Conservation (phyloP, 1,284 basidiomycete species). For the Ganoderma lucidum region DNA sequence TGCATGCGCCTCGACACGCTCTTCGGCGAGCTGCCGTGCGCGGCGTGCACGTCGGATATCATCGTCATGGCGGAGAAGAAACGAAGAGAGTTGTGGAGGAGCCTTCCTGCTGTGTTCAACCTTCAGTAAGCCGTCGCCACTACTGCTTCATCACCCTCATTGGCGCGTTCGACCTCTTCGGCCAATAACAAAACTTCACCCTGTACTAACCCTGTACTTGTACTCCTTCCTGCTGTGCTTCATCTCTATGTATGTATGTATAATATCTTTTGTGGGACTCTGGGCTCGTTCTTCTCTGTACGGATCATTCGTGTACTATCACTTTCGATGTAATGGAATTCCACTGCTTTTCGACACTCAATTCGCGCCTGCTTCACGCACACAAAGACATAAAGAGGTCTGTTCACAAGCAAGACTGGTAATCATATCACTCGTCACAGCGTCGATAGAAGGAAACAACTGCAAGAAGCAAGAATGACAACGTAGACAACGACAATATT, state of each 20-base stretch:
- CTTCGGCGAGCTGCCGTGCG: conserved; percentile 41
- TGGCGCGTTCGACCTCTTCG: background rate
- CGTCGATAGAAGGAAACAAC: background rate
- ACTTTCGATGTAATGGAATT: background rate
- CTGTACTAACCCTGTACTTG: background rate
- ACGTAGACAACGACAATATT: conserved; percentile 3
- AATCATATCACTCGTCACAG: background rate
- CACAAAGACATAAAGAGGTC: background rate
- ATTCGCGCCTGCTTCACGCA: background rate
- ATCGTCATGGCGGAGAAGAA: conserved; percentile 41
- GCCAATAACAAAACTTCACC: background rate
- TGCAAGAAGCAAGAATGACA: background rate
- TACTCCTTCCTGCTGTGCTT: background rate
- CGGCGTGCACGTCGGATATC: conserved; percentile 39
- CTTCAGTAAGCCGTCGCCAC: conserved; percentile 31
- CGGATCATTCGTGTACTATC: background rate
- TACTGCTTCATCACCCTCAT: background rate
- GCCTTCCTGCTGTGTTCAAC: conserved; percentile 42
- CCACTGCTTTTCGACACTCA: background rate
- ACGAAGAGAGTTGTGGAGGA: conserved; percentile 43
- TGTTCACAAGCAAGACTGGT: background rate
- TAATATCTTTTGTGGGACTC: conserved; percentile 1
- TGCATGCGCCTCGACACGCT: conserved; percentile 42
- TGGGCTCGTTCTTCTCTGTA: background rate
- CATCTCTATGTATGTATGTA: background rate